Conservation (phyloP, 495 filamentous ascomycete species). For the Lophiotrema nucula region DNA sequence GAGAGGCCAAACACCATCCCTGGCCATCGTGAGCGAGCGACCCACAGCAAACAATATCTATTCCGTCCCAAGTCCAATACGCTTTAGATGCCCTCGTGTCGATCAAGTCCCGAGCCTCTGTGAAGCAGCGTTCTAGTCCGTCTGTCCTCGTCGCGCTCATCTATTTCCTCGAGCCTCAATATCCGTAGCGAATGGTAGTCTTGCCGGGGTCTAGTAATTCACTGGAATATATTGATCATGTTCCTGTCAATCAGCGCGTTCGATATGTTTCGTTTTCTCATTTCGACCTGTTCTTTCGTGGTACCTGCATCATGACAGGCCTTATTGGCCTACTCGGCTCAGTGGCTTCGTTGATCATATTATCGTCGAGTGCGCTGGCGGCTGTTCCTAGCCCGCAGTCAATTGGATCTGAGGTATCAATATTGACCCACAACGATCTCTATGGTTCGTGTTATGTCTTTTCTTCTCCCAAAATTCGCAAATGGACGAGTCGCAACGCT, state of each 20-base stretch:
- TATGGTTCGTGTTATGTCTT: constrained; percentile 10
- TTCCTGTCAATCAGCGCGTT: neutral
- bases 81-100: too few relatives aligned
- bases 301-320: neutral
- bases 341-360: too few relatives aligned
- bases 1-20: too few relatives aligned
- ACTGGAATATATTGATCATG: neutral
- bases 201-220: neutral
- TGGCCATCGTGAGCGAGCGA: too few relatives aligned
- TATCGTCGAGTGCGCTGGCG: neutral
- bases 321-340: constrained; percentile 2
- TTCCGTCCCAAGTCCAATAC: too few relatives aligned
- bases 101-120: neutral
- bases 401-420: constrained; percentile 12
- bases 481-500: too few relatives aligned
- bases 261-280: neutral
- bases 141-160: neutral
- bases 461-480: too few relatives aligned
- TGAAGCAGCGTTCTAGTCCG: neutral
- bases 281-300: neutral
- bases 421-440: constrained; percentile 28
- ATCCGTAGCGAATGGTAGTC: neutral
- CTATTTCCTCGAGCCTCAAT: neutral
- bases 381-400: constrained; percentile 8
- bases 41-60: too few relatives aligned